Percentiles rank a stretch among this genome's conserved stretches.
These are phyloP conservation scores for Populus pruinosa DNA, from an alignment of 345 rosid genomes.

Conservation along the genomic window DNA sequence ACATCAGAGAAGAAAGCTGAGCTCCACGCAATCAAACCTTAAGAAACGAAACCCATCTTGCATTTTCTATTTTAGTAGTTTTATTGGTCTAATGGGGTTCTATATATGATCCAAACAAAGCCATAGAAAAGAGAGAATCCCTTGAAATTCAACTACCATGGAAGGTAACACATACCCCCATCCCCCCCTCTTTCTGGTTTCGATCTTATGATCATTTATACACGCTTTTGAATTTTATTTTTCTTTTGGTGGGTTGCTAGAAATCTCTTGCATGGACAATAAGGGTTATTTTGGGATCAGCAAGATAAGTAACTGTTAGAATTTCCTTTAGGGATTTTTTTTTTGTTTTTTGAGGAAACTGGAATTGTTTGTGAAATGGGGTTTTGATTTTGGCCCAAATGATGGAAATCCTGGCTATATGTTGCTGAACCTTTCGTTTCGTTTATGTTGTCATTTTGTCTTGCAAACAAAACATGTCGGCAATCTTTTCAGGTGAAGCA, in stretches of 20 bases:
- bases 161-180: slow-evolving; percentile 24
- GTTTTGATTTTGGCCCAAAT: not conserved
- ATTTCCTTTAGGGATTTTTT: not conserved
- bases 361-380: not conserved
- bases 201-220: slow-evolving; percentile 13
- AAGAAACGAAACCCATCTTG: slow-evolving; percentile 9
- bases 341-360: slow-evolving; percentile 1
- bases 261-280: not conserved
- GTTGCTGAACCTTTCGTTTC: too few species aligned
- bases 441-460: not conserved
- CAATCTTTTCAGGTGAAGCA: not conserved
- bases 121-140: not conserved
- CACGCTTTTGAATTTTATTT: not conserved
- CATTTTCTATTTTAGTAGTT: slow-evolving; percentile 1
- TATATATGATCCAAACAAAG: slow-evolving; percentile 18
- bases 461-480: not conserved
- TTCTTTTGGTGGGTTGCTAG: slow-evolving; percentile 1
- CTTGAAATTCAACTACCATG: slow-evolving; percentile 18
- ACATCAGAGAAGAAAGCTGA: slow-evolving; percentile 5
- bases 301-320: not conserved
- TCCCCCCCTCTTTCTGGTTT: not conserved
- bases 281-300: not conserved
- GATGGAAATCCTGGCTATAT: not conserved
- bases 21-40: not conserved
- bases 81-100: slow-evolving; percentile 17